Base-by-base conservation (phyloP, 345 rosid genomes). In the Carallia brachiata region DNA sequence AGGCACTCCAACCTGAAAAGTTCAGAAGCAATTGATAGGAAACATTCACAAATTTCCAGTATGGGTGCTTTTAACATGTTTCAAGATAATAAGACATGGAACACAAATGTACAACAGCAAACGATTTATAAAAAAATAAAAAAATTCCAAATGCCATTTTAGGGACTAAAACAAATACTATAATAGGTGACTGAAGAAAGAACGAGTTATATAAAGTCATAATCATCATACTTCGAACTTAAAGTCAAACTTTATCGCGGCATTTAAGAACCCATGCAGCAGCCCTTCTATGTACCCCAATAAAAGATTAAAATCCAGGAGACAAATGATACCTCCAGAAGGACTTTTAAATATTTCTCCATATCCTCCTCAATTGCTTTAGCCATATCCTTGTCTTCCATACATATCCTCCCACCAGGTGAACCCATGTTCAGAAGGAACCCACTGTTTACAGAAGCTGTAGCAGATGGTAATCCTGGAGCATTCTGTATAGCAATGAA, bases 391-490 rank as follows among this genome's bases (percentile, higher is more conserved):
- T 80, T 89, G 81, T 92, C 99, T 87, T 86, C 97, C 77, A 87
- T 68, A 83, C 85, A 87, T 55, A 88, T 84, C 81, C 81, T 83
- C 59, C 88, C 89, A 67, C 93, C 97, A 63, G 90, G 86, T 61
- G 97, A 85, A 31, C 90, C 96, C 84, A 80, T 76, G 83, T 90
- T 95, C 76, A 95, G 99, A 77, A 95, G 85, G 73, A 84, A 87
- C 66, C 99, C 99, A 73, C 97, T 90, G 83, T 81, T 95, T 62
- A 92, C 91, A 32, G 99, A 95, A 67, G 97, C 92, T 18, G 87
- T 84, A 60, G 99, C 90, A 69, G 90, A 83, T 74, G 90, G 88
- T 73, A 85, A 62, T 69, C 96, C 84, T 62, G 96, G 89, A 74
- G 88, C 76, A 83, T 83, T 89, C 78, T 95, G 99, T 67, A 92